Evolutionary conservation across 2,329 filamentous ascomycete genomes (phyloP).

Genomic region (Colletotrichum australisinense): DNA sequence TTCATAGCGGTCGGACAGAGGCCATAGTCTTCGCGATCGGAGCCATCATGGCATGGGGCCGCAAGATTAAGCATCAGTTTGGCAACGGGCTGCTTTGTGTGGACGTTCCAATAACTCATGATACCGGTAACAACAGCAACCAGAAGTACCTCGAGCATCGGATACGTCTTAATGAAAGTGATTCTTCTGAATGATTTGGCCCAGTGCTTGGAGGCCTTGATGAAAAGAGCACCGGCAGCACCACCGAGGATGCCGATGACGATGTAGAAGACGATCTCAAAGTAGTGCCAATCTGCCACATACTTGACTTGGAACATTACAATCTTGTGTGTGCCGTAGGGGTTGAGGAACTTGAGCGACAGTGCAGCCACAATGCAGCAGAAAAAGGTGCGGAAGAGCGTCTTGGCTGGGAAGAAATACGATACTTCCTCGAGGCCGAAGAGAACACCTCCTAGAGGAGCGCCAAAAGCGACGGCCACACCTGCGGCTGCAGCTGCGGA

Average conservation of each 20-base stretch:
- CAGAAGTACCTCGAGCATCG: slow-evolving; percentile 87
- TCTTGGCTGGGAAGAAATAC: slow-evolving; percentile 98
- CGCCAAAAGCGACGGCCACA: slow-evolving; percentile 94
- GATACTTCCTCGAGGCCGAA: slow-evolving; percentile 96
- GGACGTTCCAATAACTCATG: slow-evolving; percentile 91
- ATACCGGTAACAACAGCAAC: slow-evolving; percentile 88
- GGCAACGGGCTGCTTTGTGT: slow-evolving; percentile 89
- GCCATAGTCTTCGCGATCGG: slow-evolving; percentile 72
- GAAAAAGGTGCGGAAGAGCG: slow-evolving; percentile 96
- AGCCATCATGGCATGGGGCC: slow-evolving; percentile 81
- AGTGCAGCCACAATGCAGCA: slow-evolving; percentile 95
- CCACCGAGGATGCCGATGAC: slow-evolving; percentile 89
- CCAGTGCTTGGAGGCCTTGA: slow-evolving; percentile 94
- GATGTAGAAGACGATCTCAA: slow-evolving; percentile 88
- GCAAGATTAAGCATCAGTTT: slow-evolving; percentile 92
- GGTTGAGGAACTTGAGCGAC: slow-evolving; percentile 93
- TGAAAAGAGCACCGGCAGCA: slow-evolving; percentile 88
- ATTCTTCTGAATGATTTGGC: slow-evolving; percentile 89
- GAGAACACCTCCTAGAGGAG: slow-evolving; percentile 86
- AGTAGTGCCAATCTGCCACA: slow-evolving; percentile 89
- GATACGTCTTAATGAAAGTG: slow-evolving; percentile 81
- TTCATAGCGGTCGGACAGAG: slow-evolving; percentile 80
- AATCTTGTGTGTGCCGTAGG: slow-evolving; percentile 95
- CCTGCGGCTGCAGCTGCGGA: slow-evolving; percentile 92
- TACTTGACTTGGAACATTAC: slow-evolving; percentile 97